phyloP scores from a whole-genome alignment of 345 rosid genomes.

The Lepidium africanum region DNA sequence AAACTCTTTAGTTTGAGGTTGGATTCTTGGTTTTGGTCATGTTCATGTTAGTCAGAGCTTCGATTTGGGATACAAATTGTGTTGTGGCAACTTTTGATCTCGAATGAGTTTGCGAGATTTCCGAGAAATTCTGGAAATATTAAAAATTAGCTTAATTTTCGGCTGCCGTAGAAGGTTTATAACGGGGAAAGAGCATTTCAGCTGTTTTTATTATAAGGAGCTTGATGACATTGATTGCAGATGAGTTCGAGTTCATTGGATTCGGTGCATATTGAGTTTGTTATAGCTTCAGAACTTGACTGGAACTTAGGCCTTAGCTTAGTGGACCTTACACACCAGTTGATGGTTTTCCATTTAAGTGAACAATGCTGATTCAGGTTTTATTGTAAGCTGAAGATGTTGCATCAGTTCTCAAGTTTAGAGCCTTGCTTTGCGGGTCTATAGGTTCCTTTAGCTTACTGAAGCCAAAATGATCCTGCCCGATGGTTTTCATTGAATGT shows the following conservation, averaged over 20 bases:
- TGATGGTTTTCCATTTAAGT: neutral
- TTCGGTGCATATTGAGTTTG: neutral
- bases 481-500: neutral
- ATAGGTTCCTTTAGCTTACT: neutral
- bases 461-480: neutral
- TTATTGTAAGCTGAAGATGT: neutral
- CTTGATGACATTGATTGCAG: neutral
- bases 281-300: neutral
- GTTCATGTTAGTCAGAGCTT: neutral
- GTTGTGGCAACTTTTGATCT: conserved; percentile 25
- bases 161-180: neutral
- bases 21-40: neutral
- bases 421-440: neutral
- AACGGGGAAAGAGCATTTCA: neutral
- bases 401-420: neutral
- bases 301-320: neutral
- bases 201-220: neutral
- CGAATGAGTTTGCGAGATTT: conserved; percentile 1
- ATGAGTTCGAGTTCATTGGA: neutral
- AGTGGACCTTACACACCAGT: neutral
- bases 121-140: neutral
- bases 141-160: neutral
- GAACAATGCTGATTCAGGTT: neutral
- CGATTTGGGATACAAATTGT: conserved; percentile 1
- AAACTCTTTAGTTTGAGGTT: neutral